Conservation (phyloP, 2,329 filamentous ascomycete species). For the Alternaria angustiovoidea region DNA sequence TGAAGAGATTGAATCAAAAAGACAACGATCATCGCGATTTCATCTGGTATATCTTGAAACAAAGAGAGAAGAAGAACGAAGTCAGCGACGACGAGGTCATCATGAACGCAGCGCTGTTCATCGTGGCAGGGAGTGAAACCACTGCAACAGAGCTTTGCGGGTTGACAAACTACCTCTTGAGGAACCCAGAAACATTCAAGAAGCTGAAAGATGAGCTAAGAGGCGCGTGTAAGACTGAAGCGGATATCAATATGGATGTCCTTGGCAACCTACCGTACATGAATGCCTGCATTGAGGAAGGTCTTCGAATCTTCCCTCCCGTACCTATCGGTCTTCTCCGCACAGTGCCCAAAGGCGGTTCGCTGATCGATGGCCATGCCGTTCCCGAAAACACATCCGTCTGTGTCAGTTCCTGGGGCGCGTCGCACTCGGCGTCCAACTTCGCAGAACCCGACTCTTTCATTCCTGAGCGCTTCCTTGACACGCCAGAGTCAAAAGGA, state of each 20-base stretch:
- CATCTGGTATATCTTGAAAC: conserved; percentile 47
- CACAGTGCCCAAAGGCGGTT: conserved; percentile 47
- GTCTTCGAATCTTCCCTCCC: conserved; percentile 57
- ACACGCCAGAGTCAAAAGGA: conserved; percentile 24
- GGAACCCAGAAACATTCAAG: conserved; percentile 33
- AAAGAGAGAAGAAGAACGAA: conserved; percentile 46
- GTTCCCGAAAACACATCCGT: conserved; percentile 47
- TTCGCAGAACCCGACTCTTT: conserved; percentile 46
- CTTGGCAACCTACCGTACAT: conserved; percentile 50
- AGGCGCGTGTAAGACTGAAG: conserved; percentile 33
- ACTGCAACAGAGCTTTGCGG: conserved; percentile 46
- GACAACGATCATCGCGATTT: conserved; percentile 45
- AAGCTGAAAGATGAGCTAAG: conserved; percentile 40
- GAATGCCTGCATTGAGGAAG: conserved; percentile 58
- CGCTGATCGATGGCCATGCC: conserved; percentile 47
- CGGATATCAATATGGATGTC: conserved; percentile 46
- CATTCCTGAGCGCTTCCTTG: conserved; percentile 48
- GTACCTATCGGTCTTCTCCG: conserved; percentile 54
- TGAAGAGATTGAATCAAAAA: conserved; percentile 38
- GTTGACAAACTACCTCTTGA: conserved; percentile 41
- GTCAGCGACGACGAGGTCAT: conserved; percentile 44
- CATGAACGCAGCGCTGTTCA: conserved; percentile 44
- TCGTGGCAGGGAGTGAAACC: conserved; percentile 47
- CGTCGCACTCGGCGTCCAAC: conserved; percentile 41
- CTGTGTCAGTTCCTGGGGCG: conserved; percentile 37